A percentile compares a stretch with the other conserved stretches of the same genome.
Evolutionary conservation across 202 grass and related monocot genomes (phyloP).

Genomic region (Setaria italica): DNA sequence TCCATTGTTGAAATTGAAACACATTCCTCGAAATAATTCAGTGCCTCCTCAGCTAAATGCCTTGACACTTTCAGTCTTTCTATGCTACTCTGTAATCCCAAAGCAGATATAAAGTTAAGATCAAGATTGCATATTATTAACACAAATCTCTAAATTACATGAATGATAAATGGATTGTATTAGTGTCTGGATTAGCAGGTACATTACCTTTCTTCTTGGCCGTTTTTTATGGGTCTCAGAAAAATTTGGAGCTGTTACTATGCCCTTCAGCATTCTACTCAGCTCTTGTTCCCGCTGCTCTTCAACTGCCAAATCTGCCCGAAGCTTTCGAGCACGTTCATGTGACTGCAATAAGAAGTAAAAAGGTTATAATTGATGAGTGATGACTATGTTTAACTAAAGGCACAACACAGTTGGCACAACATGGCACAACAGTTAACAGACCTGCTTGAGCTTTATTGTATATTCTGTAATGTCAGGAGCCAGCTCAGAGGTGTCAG

Average conservation of each 20-base stretch:
- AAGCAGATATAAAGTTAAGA: constrained; percentile 39
- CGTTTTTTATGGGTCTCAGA: constrained; percentile 49
- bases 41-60: constrained; percentile 85
- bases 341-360: constrained; percentile 68
- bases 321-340: constrained; percentile 71
- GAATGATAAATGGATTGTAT: constrained; percentile 10
- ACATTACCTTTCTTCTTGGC: constrained; percentile 72
- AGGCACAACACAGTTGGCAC: not conserved
- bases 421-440: constrained; percentile 16
- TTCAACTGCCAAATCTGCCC: constrained; percentile 85
- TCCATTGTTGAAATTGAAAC: constrained; percentile 90
- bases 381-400: constrained; percentile 11
- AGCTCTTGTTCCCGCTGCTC: constrained; percentile 79
- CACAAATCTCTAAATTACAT: constrained; percentile 1
- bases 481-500: constrained; percentile 51
- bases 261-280: constrained; percentile 84
- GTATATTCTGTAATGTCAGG: constrained; percentile 78
- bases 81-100: constrained; percentile 69
- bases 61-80: constrained; percentile 77
- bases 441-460: constrained; percentile 80
- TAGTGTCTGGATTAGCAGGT: constrained; percentile 22
- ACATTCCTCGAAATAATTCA: constrained; percentile 96
- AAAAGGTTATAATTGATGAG: constrained; percentile 26
- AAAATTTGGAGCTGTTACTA: constrained; percentile 65
- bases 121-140: constrained; percentile 9